Conservation (phyloP, 176 grass and related monocot genomes). For the Aegilops sharonensis region DNA sequence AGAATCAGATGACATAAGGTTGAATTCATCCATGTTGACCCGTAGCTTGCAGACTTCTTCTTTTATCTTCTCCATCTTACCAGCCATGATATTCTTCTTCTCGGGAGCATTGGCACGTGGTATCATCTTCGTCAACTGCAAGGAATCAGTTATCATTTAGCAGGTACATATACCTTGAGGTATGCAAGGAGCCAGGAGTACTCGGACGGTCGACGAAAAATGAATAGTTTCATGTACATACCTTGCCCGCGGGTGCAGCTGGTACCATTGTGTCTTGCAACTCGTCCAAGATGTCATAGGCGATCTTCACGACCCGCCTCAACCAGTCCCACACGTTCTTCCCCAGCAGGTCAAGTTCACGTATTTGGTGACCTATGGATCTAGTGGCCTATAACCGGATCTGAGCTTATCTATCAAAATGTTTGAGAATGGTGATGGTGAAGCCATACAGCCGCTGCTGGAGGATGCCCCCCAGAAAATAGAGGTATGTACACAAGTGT, state of each 20-base stretch:
- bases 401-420: too few species aligned
- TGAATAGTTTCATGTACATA: background rate
- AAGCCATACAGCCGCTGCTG: too few species aligned
- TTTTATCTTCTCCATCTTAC: background rate
- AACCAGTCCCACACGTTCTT: background rate
- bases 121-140: background rate
- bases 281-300: background rate
- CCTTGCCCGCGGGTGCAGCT: background rate
- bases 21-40: background rate
- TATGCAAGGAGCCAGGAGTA: background rate
- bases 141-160: background rate
- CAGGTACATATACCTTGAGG: too few species aligned
- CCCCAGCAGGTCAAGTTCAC: too few species aligned
- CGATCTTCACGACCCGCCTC: background rate
- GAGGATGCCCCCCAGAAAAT: too few species aligned
- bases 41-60: background rate
- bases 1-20: background rate
- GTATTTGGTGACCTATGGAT: too few species aligned
- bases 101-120: accelerated
- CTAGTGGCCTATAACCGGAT: too few species aligned
- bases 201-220: too few species aligned
- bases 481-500: too few species aligned
- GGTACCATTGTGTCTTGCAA: background rate
- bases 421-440: too few species aligned
- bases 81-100: background rate